Evolutionary conservation across 2,329 filamentous ascomycete species (phyloP).

Genomic region (Exophiala spinifera): DNA sequence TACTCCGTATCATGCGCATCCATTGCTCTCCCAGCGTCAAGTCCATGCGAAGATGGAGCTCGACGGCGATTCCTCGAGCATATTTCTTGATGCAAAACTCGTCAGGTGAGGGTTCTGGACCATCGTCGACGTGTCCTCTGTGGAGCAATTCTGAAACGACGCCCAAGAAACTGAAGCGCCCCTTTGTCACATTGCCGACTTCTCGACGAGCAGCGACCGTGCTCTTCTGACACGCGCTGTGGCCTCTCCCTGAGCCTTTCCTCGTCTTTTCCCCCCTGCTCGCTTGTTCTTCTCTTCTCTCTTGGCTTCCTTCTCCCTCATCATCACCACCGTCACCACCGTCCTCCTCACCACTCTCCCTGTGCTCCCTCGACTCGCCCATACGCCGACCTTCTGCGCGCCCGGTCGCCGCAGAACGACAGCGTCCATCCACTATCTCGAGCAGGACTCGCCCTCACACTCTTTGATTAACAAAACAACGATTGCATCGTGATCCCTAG

Average conservation of each 20-base stretch:
- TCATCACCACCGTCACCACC: slow-evolving; percentile 3
- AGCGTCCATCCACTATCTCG: slow-evolving; percentile 10
- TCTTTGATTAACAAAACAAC: neutral
- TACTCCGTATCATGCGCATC: too few relatives aligned
- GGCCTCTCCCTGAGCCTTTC: slow-evolving; percentile 17
- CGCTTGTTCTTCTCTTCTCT: slow-evolving; percentile 8
- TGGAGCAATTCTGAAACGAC: slow-evolving; percentile 24
- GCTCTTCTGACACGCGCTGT: slow-evolving; percentile 17
- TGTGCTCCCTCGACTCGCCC: neutral
- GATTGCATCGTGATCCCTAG: too few relatives aligned
- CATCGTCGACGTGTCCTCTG: slow-evolving; percentile 4
- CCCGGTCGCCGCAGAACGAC: slow-evolving; percentile 11
- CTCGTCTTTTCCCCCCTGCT: slow-evolving; percentile 13
- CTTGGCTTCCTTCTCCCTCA: slow-evolving; percentile 5
- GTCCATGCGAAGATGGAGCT: neutral
- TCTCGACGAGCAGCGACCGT: slow-evolving; percentile 19
- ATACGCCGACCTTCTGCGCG: slow-evolving; percentile 3
- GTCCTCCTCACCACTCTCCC: slow-evolving; percentile 2
- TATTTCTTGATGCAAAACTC: neutral
- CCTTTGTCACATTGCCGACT: slow-evolving; percentile 15
- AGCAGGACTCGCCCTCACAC: slow-evolving; percentile 23
- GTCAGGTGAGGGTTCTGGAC: slow-evolving; percentile 6
- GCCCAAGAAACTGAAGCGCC: slow-evolving; percentile 15
- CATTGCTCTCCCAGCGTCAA: too few relatives aligned
- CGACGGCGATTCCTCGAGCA: neutral